A percentile compares a stretch with the other conserved stretches of the same genome.
phyloP scores from a whole-genome alignment of 805 yeast genomes.

The Teunomyces cretensis region DNA sequence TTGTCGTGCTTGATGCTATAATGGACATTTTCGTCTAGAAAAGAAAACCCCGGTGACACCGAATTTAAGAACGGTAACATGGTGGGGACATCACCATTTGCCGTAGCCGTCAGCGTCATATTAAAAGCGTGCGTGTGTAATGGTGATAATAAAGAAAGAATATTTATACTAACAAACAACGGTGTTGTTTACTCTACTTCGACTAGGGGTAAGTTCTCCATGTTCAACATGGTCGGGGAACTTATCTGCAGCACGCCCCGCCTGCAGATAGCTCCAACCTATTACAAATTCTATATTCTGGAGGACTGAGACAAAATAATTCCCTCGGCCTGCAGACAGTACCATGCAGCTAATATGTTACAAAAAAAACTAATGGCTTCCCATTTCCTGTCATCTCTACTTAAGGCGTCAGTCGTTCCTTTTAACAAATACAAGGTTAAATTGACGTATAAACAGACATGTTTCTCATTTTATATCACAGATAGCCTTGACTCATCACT shows the following conservation, averaged over 20 bases:
- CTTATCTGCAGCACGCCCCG: background rate
- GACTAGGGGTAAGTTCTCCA: background rate
- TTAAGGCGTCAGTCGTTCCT: background rate
- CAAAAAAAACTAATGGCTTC: background rate
- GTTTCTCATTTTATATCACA: background rate
- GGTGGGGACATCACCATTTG: conserved; percentile 22
- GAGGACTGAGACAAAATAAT: background rate
- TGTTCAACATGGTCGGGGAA: conserved; percentile 1
- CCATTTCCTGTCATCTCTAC: background rate
- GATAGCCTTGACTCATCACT: too few species aligned
- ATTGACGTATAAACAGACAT: background rate
- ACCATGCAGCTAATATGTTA: background rate
- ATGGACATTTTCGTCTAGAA: conserved; percentile 35
- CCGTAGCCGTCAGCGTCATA: conserved; percentile 6
- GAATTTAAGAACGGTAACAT: conserved; percentile 30
- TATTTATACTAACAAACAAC: too few species aligned
- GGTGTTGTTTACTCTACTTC: background rate
- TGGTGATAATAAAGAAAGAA: too few species aligned
- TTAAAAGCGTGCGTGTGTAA: too few species aligned
- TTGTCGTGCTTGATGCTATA: conserved; percentile 20
- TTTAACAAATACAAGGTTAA: background rate
- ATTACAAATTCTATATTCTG: background rate
- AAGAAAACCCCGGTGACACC: conserved; percentile 36
- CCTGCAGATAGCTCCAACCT: background rate
- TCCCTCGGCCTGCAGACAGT: background rate